A percentile compares a stretch with the other conserved stretches of the same genome.
These are phyloP conservation scores for Lipomyces yamadae DNA, from an alignment of 805 yeast species.

Conservation along the genomic window DNA sequence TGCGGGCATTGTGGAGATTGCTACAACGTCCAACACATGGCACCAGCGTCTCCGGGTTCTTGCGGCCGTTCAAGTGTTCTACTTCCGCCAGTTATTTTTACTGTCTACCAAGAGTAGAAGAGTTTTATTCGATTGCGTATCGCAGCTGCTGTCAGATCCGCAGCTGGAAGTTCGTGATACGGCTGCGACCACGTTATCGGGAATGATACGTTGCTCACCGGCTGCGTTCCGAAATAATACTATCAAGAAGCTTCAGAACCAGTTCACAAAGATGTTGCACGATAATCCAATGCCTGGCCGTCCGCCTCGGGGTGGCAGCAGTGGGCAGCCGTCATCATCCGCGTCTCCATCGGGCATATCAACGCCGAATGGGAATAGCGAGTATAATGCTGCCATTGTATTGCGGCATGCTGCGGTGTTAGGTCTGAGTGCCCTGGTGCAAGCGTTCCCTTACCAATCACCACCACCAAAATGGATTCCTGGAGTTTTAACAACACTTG, in stretches of 20 bases:
- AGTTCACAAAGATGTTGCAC: conserved; percentile 53
- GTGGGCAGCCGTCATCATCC: conserved; percentile 3
- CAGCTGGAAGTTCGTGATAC: conserved; percentile 76
- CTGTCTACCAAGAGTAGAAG: conserved; percentile 55
- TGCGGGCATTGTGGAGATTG: conserved; percentile 51
- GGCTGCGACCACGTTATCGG: conserved; percentile 76
- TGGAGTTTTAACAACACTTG: conserved; percentile 64
- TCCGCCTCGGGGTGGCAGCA: conserved; percentile 37
- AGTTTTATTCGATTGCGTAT: conserved; percentile 57
- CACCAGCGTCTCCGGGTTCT: conserved; percentile 70
- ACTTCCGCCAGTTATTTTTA: conserved; percentile 66
- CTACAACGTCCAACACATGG: conserved; percentile 50
- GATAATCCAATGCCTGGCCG: conserved; percentile 42
- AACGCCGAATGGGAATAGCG: conserved; percentile 24
- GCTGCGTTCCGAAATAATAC: conserved; percentile 49
- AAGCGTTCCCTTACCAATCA: conserved; percentile 86
- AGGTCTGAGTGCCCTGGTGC: conserved; percentile 85
- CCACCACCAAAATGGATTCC: conserved; percentile 96
- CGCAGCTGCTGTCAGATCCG: conserved; percentile 59
- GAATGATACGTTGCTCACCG: conserved; percentile 70
- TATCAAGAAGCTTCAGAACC: conserved; percentile 51
- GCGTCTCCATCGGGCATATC: conserved; percentile 25
- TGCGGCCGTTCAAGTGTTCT: conserved; percentile 72
- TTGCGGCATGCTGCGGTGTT: conserved; percentile 81
- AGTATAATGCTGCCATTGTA: conserved; percentile 48